These are phyloP conservation scores for Claviceps quebecensis DNA, from an alignment of 2,329 filamentous ascomycete genomes.

Conservation along the genomic window DNA sequence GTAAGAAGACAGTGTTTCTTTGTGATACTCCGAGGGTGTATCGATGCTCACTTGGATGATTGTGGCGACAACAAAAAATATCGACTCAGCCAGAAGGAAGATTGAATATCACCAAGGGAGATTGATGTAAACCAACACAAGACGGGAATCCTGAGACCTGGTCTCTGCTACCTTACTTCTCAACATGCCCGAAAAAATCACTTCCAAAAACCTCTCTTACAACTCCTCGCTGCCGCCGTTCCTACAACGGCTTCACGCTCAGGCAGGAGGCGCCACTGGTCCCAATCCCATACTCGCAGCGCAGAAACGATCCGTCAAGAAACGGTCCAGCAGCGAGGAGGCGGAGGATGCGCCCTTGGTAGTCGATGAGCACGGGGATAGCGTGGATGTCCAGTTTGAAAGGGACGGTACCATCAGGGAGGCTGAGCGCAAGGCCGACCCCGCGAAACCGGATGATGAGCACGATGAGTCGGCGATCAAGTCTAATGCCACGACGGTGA, in stretches of 20 bases:
- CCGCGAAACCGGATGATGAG: slow-evolving; percentile 9
- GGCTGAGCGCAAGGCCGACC: slow-evolving; percentile 9
- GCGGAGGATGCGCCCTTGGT: slow-evolving; percentile 66
- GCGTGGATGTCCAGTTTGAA: slow-evolving; percentile 35
- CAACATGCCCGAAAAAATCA: slow-evolving; percentile 46
- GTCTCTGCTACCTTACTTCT: neutral
- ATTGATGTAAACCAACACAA: neutral
- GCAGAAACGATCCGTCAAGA: slow-evolving; percentile 35
- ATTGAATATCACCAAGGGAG: neutral
- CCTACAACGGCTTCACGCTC: slow-evolving; percentile 40
- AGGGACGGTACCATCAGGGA: slow-evolving; percentile 27
- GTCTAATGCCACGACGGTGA: slow-evolving; percentile 13
- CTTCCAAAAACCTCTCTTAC: slow-evolving; percentile 57
- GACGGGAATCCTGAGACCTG: neutral
- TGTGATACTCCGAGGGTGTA: no score
- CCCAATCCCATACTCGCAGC: slow-evolving; percentile 39
- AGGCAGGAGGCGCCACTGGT: slow-evolving; percentile 33
- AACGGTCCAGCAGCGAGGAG: slow-evolving; percentile 49
- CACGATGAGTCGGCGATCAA: slow-evolving; percentile 15
- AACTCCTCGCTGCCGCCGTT: slow-evolving; percentile 45
- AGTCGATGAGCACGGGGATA: slow-evolving; percentile 58
- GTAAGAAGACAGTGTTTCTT: no score
- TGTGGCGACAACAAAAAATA: neutral
- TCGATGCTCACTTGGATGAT: no score
- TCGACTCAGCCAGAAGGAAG: no score